Evolutionary conservation across 768 basidiomycete species (phyloP), one percentile per base, ranked within the genome.

Genomic region (Lentinus brumalis): DNA sequence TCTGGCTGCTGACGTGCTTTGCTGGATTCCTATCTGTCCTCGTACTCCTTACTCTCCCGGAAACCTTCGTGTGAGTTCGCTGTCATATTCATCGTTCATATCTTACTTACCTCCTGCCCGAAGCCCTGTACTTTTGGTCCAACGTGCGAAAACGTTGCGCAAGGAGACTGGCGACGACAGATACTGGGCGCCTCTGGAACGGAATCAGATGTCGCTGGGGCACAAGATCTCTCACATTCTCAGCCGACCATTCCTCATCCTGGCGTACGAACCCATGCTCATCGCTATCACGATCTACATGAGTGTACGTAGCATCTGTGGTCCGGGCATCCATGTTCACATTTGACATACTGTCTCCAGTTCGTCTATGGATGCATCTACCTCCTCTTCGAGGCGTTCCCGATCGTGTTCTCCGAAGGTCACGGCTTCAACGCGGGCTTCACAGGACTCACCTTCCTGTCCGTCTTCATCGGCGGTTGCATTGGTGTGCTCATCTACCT

Each of bases 221-320:
- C 75, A 84, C 50, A 78, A 78, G 16, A 44, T 80, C 2, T 80
- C 83, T 64, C 71, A 77, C 57, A 76, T 83, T 3, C 68, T 87
- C 26, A 79, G 78, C 26, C 78, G 83, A 15, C 89, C 90, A 0
- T 88, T 87, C 72, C 73, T 80, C 30, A 76, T 92, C 38, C 78
- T 91, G 21, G 79, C 84, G 61, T 76, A 70, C 16, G 90, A 91
- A 70, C 86, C 86, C 0, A 88, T 90, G 77, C 71, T 89, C n/a
- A 71, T 89, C 11, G 80, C 82, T 0, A 73, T 86, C 30, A 85
- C 83, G 0, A 47, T 81, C 3, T 90, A 88, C 74, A 81, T 86
- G 76, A 85, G 83, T 58, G 82, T 86, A 67, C 67, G 81, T 66
- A 4, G 12, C 14, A 12, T 45, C 44, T 5, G n/a, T 45, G 26